These are phyloP conservation scores for Thalia dealbata DNA, from an alignment of 176 grass and related monocot species.

Conservation along the genomic window DNA sequence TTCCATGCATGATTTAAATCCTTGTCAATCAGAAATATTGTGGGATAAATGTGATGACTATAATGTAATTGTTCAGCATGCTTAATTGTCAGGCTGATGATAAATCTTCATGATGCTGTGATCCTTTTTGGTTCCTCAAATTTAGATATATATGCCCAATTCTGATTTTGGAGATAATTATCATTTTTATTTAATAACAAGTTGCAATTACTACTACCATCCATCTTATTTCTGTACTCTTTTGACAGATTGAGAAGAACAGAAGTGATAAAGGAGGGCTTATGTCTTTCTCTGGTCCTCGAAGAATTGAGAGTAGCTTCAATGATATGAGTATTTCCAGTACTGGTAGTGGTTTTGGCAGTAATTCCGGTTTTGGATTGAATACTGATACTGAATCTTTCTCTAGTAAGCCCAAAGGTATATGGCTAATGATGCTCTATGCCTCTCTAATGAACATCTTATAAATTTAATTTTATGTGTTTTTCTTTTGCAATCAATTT, in stretches of 20 bases:
- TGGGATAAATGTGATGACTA: background rate
- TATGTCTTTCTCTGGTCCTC: slow-evolving; percentile 62
- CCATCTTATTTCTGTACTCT: slow-evolving; percentile 1
- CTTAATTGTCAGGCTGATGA: background rate
- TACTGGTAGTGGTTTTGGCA: slow-evolving; percentile 51
- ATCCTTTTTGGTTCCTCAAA: background rate
- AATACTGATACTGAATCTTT: slow-evolving; percentile 48
- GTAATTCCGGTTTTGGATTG: slow-evolving; percentile 42
- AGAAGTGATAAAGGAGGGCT: slow-evolving; percentile 71
- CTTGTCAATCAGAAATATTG: background rate
- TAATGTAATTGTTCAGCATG: background rate
- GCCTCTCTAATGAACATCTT: no score
- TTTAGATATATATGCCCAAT: background rate
- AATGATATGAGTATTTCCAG: slow-evolving; percentile 52
- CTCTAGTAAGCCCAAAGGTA: slow-evolving; percentile 63
- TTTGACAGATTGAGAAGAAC: slow-evolving; percentile 59
- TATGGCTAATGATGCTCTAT: background rate
- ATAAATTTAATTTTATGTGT: no score
- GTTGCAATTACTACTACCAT: background rate
- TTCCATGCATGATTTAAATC: background rate
- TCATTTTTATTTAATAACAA: background rate
- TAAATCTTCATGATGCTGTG: background rate
- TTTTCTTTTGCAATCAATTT: no score
- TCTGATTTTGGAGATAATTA: background rate
- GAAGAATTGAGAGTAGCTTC: slow-evolving; percentile 46